These are phyloP conservation scores for Neurospora sp. DNA, from an alignment of 2,329 filamentous ascomycete genomes.

Conservation along the genomic window DNA sequence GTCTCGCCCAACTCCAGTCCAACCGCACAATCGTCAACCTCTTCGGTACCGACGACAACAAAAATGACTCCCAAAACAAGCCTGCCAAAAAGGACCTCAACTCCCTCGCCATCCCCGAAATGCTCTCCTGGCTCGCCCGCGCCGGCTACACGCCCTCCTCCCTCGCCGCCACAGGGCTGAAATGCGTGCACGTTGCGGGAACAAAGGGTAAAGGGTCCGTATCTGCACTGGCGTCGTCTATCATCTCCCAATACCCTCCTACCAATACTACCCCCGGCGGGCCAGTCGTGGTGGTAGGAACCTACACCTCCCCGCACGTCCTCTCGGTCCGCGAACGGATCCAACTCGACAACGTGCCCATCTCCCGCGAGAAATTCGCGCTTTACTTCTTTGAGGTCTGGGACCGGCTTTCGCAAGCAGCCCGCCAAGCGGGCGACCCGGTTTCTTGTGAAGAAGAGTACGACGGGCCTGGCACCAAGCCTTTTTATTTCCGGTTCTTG, in stretches of 20 bases:
- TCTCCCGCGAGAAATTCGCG: conserved; percentile 60
- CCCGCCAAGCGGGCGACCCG: conserved; percentile 22
- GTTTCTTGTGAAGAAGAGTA: conserved; percentile 11
- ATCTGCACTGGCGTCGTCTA: conserved; percentile 71
- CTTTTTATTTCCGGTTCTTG: conserved; percentile 85
- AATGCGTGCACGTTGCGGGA: conserved; percentile 73
- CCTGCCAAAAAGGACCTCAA: conserved; percentile 49
- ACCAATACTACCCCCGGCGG: conserved; percentile 18
- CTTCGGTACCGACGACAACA: conserved; percentile 28
- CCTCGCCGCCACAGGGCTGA: conserved; percentile 30
- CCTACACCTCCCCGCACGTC: conserved; percentile 81
- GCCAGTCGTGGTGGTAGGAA: conserved; percentile 33
- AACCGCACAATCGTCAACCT: conserved; percentile 57
- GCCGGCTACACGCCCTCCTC: conserved; percentile 56
- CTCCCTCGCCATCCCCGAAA: conserved; percentile 67
- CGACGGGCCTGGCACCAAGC: conserved; percentile 55
- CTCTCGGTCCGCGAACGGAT: conserved; percentile 78
- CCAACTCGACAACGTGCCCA: conserved; percentile 61
- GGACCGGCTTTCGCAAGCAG: conserved; percentile 45
- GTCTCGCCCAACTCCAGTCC: conserved; percentile 67
- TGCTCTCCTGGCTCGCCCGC: conserved; percentile 64
- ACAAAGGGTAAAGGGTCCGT: conserved; percentile 94
- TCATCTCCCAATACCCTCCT: conserved; percentile 43
- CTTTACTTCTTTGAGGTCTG: conserved; percentile 77
- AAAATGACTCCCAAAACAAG: conserved; percentile 37